Conservation (phyloP, 2,329 filamentous ascomycete species). For the Paecilomyces sp. region DNA sequence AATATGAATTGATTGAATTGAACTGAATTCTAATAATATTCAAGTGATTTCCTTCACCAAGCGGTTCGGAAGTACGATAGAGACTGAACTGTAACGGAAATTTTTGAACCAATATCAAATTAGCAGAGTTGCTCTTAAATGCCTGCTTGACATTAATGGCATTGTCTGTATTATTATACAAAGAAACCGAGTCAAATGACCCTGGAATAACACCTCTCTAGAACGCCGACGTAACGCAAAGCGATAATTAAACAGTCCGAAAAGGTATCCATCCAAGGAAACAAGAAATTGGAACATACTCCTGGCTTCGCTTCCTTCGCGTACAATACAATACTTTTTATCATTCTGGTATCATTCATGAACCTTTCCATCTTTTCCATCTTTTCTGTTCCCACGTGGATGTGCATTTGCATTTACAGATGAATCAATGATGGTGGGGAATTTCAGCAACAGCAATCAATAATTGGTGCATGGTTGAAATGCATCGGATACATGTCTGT, state of each 20-base stretch:
- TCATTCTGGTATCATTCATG: too few species aligned
- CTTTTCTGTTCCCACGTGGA: too few species aligned
- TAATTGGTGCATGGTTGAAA: neutral
- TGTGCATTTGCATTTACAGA: too few species aligned
- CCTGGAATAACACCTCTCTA: neutral
- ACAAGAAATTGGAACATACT: too few species aligned
- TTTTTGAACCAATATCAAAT: neutral
- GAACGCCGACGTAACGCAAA: neutral
- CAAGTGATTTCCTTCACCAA: too few species aligned
- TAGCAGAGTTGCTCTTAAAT: neutral
- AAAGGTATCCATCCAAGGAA: neutral
- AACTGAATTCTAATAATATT: neutral
- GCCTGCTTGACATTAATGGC: neutral
- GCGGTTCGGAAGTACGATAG: neutral
- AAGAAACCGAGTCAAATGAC: neutral
- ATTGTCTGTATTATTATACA: neutral
- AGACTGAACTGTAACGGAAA: neutral
- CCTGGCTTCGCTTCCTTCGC: too few species aligned
- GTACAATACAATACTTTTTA: too few species aligned
- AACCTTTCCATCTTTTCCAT: too few species aligned
- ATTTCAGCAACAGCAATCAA: neutral
- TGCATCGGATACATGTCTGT: neutral
- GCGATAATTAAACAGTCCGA: neutral
- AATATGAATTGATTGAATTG: neutral
- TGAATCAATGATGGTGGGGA: neutral